Conservation (phyloP, 2,329 filamentous ascomycete genomes). For the Xylariaceae sp. region DNA sequence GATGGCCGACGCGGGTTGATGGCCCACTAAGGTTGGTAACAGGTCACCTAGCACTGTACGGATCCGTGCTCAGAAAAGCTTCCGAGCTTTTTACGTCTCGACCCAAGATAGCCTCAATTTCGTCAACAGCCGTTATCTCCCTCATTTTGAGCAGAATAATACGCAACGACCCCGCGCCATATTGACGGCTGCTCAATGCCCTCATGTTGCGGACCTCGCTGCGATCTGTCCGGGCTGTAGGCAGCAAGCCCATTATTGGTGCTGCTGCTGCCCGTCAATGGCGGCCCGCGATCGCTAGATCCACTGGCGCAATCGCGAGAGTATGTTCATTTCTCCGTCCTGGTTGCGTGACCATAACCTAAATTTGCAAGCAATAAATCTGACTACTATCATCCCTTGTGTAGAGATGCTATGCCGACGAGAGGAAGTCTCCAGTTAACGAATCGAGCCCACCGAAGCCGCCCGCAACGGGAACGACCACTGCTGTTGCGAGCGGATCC, state of each 20-base stretch:
- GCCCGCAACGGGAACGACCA: conserved; percentile 51
- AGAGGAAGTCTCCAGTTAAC: conserved; percentile 47
- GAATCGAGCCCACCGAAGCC: conserved; percentile 49
- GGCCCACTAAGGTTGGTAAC: not conserved
- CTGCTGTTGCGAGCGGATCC: conserved; percentile 43
- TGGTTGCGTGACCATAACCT: not conserved
- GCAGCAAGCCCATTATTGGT: conserved; percentile 50
- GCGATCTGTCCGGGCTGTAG: conserved; percentile 59
- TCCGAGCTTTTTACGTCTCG: conserved; percentile 32
- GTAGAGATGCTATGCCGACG: conserved; percentile 56
- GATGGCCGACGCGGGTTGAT: not conserved
- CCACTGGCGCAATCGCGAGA: conserved; percentile 37
- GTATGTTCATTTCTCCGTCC: conserved; percentile 32
- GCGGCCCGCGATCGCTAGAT: conserved; percentile 43
- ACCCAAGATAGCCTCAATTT: conserved; percentile 17
- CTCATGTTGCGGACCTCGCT: conserved; percentile 67
- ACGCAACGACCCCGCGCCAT: conserved; percentile 27
- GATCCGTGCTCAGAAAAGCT: conserved; percentile 12
- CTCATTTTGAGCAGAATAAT: conserved; percentile 5
- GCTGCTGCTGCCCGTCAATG: conserved; percentile 56
- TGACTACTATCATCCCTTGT: conserved; percentile 8
- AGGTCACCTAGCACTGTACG: not conserved
- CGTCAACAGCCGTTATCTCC: conserved; percentile 18
- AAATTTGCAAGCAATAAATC: not conserved
- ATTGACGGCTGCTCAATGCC: conserved; percentile 39